These are phyloP conservation scores for Geotrichum klebahnii DNA, from an alignment of 1,139 yeast genomes.

Conservation along the genomic window DNA sequence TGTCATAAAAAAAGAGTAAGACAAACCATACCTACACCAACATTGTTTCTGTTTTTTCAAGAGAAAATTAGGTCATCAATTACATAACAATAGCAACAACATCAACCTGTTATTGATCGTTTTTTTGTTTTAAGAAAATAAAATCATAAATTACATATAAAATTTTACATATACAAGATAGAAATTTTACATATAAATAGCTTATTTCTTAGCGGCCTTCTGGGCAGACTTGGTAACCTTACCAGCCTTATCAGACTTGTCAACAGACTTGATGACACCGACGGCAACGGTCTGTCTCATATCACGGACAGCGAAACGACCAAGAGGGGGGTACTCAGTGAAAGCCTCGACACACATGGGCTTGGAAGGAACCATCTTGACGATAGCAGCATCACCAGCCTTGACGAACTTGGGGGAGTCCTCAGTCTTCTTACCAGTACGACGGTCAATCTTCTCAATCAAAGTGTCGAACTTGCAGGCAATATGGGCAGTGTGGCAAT, in stretches of 20 bases:
- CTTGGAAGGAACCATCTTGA: conserved; percentile 87
- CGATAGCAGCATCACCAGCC: conserved; percentile 93
- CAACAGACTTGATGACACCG: conserved; percentile 99
- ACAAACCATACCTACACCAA: too few species aligned
- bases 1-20: too few species aligned
- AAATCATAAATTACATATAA: too few species aligned
- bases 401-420: conserved; percentile 80
- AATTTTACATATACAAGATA: too few species aligned
- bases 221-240: conserved; percentile 99
- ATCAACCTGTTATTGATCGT: too few species aligned
- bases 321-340: conserved; percentile 97
- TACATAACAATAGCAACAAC: too few species aligned
- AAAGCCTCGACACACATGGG: conserved; percentile 97
- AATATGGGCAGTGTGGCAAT: conserved; percentile 94
- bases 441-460: conserved; percentile 87
- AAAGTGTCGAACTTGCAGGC: conserved; percentile 86
- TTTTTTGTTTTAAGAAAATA: too few species aligned
- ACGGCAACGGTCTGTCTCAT: conserved; percentile 99
- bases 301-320: conserved; percentile 99
- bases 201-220: conserved; percentile 97
- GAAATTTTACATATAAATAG: conserved; percentile 14
- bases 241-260: conserved; percentile 90
- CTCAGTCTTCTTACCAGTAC: conserved; percentile 86
- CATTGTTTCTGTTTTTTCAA: too few species aligned
- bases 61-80: too few species aligned